Conservation (phyloP, 2,329 filamentous ascomycete genomes). For the Colletotrichum cereale region DNA sequence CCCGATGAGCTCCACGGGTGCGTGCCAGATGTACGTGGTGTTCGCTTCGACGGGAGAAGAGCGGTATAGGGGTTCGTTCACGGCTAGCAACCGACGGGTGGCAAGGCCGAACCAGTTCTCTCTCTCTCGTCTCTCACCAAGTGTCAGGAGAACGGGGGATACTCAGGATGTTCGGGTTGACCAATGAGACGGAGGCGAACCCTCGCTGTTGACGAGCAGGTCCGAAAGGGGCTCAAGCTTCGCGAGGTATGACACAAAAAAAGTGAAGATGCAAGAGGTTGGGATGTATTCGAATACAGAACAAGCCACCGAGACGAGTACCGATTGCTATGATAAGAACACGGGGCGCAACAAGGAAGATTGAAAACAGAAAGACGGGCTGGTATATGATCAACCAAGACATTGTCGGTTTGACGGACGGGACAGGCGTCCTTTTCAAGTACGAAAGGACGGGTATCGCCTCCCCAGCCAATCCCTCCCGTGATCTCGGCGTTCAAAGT, state of each 20-base stretch:
- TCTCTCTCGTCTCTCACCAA: slow-evolving; percentile 3
- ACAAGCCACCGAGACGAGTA: neutral
- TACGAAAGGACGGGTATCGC: neutral
- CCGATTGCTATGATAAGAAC: slow-evolving; percentile 1
- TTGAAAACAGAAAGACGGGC: slow-evolving; percentile 1
- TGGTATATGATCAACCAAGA: slow-evolving; percentile 16
- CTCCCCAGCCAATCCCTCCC: neutral
- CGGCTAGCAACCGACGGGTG: slow-evolving; percentile 37
- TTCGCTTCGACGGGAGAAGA: slow-evolving; percentile 23
- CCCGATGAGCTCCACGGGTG: slow-evolving; percentile 31
- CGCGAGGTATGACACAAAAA: slow-evolving; percentile 6
- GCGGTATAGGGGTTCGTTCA: slow-evolving; percentile 32
- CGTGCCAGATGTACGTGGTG: slow-evolving; percentile 5
- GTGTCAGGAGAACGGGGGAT: neutral
- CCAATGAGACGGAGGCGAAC: neutral
- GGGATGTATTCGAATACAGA: neutral
- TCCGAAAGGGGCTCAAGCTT: slow-evolving; percentile 28
- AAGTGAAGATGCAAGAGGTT: slow-evolving; percentile 11
- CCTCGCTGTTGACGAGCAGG: neutral
- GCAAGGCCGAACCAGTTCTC: slow-evolving; percentile 37
- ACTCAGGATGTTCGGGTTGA: neutral
- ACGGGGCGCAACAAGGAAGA: slow-evolving; percentile 1
- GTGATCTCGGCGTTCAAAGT: neutral
- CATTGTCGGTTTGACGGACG: slow-evolving; percentile 17
- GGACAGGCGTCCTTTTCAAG: slow-evolving; percentile 32